phyloP scores from a whole-genome alignment of 2,329 filamentous ascomycete species.

The Aspergillus sojae region DNA sequence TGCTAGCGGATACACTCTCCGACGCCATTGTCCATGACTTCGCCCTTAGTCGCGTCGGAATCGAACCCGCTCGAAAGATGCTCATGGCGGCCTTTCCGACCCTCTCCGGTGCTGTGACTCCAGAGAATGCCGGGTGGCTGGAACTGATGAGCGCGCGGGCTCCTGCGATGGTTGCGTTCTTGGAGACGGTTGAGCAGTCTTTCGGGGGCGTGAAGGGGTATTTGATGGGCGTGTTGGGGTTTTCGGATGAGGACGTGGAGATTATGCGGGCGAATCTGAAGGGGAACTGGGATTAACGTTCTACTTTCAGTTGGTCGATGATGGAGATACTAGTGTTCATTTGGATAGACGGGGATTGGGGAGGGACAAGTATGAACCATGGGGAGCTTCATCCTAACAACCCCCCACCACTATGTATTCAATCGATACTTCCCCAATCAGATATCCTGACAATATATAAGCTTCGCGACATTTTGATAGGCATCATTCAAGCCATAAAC shows the following conservation, averaged over 20 bases:
- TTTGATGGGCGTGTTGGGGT: conserved; percentile 25
- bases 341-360: not conserved
- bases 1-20: conserved; percentile 63
- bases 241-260: conserved; percentile 22
- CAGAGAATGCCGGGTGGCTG: conserved; percentile 27
- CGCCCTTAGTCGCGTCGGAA: conserved; percentile 35
- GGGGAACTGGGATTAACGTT: not conserved
- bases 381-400: too few relatives aligned
- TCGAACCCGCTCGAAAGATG: conserved; percentile 28
- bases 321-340: too few relatives aligned
- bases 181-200: conserved; percentile 24
- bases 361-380: not conserved
- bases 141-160: conserved; percentile 29
- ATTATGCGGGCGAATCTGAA: conserved; percentile 26
- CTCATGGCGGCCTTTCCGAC: conserved; percentile 22
- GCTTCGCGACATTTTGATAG: not conserved
- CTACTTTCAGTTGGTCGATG: too few relatives aligned
- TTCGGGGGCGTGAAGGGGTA: conserved; percentile 27
- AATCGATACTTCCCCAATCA: too few relatives aligned
- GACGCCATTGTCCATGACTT: conserved; percentile 68
- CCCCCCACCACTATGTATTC: too few relatives aligned
- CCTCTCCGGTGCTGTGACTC: conserved; percentile 19
- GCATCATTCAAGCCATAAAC: not conserved
- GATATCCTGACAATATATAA: too few relatives aligned
- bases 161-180: conserved; percentile 28